Conservation (phyloP, 2,329 filamentous ascomycete species). For the Mycogone perniciosa region DNA sequence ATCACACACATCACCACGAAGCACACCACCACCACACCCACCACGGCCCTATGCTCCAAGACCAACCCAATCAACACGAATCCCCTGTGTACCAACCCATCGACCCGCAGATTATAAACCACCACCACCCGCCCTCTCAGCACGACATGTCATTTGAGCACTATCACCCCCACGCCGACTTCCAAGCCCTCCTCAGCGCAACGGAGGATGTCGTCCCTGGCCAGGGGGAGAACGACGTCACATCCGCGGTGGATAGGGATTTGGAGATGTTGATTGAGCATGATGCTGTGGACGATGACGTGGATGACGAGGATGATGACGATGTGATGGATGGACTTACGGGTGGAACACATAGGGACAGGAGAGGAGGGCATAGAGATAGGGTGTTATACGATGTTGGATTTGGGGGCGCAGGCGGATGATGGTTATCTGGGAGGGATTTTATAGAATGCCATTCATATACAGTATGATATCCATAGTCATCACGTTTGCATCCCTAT, state of each 20-base stretch:
- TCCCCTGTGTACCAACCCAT: conserved; percentile 46
- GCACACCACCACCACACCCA: conserved; percentile 19
- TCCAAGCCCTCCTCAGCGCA: conserved; percentile 48
- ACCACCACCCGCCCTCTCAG: conserved; percentile 11
- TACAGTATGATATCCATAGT: background rate
- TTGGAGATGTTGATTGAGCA: conserved; percentile 48
- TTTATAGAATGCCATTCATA: background rate
- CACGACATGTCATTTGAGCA: conserved; percentile 34
- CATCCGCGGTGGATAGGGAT: conserved; percentile 42
- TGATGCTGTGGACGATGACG: conserved; percentile 38
- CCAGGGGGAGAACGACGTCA: conserved; percentile 25
- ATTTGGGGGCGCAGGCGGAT: conserved; percentile 20
- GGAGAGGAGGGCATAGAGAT: conserved; percentile 19
- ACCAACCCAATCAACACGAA: conserved; percentile 21
- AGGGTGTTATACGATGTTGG: conserved; percentile 24
- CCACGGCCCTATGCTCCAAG: conserved; percentile 31
- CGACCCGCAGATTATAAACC: conserved; percentile 34
- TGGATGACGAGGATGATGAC: conserved; percentile 13
- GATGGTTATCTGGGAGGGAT: background rate
- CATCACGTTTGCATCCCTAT: too few species aligned
- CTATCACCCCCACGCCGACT: conserved; percentile 40
- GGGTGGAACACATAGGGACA: conserved; percentile 6
- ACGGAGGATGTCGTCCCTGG: conserved; percentile 31
- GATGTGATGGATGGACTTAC: conserved; percentile 8
- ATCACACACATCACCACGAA: conserved; percentile 15